Evolutionary conservation across 495 filamentous ascomycete species (phyloP).

Genomic region (Aspergillus biplanus): DNA sequence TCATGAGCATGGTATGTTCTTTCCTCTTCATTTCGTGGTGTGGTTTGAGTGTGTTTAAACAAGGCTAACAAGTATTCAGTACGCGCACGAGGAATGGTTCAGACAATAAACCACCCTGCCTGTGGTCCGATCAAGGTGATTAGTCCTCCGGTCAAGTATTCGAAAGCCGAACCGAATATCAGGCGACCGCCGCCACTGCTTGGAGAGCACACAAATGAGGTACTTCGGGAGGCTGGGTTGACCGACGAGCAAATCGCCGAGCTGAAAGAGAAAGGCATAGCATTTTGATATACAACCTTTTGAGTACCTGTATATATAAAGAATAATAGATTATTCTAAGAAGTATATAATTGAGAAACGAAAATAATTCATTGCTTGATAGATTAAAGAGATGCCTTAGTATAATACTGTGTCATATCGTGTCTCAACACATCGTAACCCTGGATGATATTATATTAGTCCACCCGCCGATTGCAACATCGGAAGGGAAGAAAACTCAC

Average conservation of each 20-base stretch:
- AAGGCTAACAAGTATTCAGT: conserved; percentile 46
- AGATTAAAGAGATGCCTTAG: not conserved
- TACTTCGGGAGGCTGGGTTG: conserved; percentile 70
- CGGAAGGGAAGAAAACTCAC: conserved; percentile 20
- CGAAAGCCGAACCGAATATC: conserved; percentile 73
- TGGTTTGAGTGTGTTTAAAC: not conserved
- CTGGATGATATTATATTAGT: conserved; percentile 7
- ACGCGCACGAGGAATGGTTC: conserved; percentile 82
- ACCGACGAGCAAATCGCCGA: conserved; percentile 60
- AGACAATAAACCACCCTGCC: conserved; percentile 76
- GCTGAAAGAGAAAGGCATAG: conserved; percentile 69
- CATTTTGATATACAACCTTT: not conserved
- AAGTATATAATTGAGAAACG: too few species aligned
- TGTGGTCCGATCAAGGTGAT: conserved; percentile 89
- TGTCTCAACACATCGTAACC: conserved; percentile 33
- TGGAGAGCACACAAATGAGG: conserved; percentile 90
- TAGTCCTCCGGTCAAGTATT: conserved; percentile 94
- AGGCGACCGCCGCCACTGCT: conserved; percentile 80
- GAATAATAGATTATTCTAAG: not conserved
- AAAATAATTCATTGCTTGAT: not conserved
- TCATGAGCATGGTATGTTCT: conserved; percentile 71
- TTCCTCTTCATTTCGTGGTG: conserved; percentile 2
- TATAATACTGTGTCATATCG: conserved; percentile 39
- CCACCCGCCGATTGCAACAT: not conserved
- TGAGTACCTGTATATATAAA: not conserved